These are phyloP conservation scores for Dactylellina leptospora DNA, from an alignment of 2,329 filamentous ascomycete species.

Conservation along the genomic window DNA sequence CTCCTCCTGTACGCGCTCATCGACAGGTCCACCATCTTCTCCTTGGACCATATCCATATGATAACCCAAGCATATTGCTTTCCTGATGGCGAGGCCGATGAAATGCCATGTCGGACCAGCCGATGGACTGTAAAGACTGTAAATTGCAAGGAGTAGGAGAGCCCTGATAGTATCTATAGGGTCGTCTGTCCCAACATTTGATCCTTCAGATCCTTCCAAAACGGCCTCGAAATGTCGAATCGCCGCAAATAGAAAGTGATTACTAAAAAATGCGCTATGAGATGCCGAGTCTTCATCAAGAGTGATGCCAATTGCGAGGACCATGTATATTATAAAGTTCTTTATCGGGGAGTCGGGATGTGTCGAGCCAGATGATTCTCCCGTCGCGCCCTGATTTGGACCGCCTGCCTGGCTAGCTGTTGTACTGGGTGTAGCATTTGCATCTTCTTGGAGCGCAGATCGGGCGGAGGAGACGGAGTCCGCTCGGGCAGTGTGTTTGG, in stretches of 20 bases:
- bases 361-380: slow-evolving; percentile 27
- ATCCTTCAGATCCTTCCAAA: slow-evolving; percentile 47
- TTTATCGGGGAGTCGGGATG: slow-evolving; percentile 51
- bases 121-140: slow-evolving; percentile 48
- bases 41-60: slow-evolving; percentile 52
- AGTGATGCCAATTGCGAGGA: slow-evolving; percentile 49
- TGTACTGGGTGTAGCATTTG: slow-evolving; percentile 13
- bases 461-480: slow-evolving; percentile 39
- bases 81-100: slow-evolving; percentile 48
- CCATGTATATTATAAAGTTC: slow-evolving; percentile 54
- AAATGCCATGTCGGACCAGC: slow-evolving; percentile 52
- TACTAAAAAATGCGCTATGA: slow-evolving; percentile 47
- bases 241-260: slow-evolving; percentile 51
- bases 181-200: slow-evolving; percentile 47
- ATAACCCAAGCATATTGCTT: slow-evolving; percentile 50
- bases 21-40: slow-evolving; percentile 41
- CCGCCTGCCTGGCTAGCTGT: slow-evolving; percentile 33
- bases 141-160: slow-evolving; percentile 45
- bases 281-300: slow-evolving; percentile 50
- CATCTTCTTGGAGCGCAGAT: slow-evolving; percentile 41
- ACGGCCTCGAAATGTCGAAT: slow-evolving; percentile 52
- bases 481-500: slow-evolving; percentile 38
- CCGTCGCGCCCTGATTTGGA: slow-evolving; percentile 11
- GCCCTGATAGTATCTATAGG: slow-evolving; percentile 52
- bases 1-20: slow-evolving; percentile 47